These are phyloP conservation scores for Colletotrichum karsti DNA, from an alignment of 2,329 filamentous ascomycete species.

Conservation along the genomic window DNA sequence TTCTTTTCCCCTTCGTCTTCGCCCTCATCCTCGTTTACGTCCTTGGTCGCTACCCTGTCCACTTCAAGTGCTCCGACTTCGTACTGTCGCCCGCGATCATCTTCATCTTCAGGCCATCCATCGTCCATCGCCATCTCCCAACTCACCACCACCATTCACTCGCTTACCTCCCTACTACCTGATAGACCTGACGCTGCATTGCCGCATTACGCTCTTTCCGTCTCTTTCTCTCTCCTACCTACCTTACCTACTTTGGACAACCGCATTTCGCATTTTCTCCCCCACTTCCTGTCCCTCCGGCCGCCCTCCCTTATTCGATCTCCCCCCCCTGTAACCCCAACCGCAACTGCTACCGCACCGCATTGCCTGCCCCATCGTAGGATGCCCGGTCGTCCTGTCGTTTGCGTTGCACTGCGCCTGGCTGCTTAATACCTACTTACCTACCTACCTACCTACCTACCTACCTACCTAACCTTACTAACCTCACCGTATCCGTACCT, in stretches of 20 bases:
- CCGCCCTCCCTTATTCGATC: not conserved
- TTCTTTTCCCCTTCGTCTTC: not conserved
- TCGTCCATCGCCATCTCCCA: not conserved
- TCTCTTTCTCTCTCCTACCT: not conserved
- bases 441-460: not conserved
- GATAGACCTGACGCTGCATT: no score
- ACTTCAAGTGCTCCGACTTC: no score
- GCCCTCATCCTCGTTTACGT: no score
- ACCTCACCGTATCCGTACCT: not conserved
- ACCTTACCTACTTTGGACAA: no score
- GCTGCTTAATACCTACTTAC: not conserved
- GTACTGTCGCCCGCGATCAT: not conserved
- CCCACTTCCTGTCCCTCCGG: not conserved
- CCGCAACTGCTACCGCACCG: not conserved
- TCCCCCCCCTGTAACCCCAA: not conserved
- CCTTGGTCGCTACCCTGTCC: no score
- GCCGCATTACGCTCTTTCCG: no score
- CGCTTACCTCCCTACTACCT: no score
- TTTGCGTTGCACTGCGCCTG: constrained; percentile 15
- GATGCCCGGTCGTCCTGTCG: constrained; percentile 13
- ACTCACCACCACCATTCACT: not conserved
- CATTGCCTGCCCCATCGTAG: not conserved
- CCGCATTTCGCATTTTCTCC: not conserved
- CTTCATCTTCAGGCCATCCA: not conserved
- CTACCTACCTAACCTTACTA: not conserved